Evolutionary conservation across 208 protist species (phyloP).

Genomic region (Leishmania tarentolae): DNA sequence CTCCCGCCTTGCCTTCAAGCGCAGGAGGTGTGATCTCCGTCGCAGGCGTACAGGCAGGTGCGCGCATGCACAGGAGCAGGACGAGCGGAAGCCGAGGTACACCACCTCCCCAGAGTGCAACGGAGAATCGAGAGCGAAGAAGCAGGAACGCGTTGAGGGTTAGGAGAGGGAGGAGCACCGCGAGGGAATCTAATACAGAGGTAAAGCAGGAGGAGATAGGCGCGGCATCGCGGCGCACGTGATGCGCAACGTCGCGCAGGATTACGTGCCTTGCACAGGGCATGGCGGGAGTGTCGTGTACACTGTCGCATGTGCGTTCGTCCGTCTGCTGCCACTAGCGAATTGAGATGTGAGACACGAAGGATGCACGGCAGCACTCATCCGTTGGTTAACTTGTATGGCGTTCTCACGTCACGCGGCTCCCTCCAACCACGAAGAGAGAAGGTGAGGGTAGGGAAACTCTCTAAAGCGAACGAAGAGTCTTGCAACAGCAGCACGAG

Average conservation of each 20-base stretch:
- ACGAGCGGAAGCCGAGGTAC: too few relatives aligned
- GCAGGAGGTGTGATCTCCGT: too few relatives aligned
- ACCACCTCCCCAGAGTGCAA: too few relatives aligned
- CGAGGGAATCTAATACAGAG: background rate
- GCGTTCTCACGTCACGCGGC: too few relatives aligned
- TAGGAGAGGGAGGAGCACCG: background rate
- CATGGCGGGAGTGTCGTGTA: background rate
- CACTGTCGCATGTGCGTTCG: background rate
- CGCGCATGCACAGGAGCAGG: too few relatives aligned
- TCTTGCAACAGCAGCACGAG: background rate
- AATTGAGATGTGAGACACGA: background rate
- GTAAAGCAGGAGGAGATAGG: background rate
- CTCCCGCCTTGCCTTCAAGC: too few relatives aligned
- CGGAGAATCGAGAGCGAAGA: too few relatives aligned
- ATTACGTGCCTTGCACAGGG: background rate
- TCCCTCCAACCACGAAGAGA: background rate
- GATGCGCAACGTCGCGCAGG: background rate
- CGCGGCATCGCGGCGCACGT: background rate
- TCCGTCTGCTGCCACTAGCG: background rate
- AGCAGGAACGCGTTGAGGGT: too few relatives aligned
- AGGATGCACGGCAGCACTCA: background rate
- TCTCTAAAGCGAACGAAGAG: background rate
- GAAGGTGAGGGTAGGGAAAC: background rate
- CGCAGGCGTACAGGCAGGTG: too few relatives aligned
- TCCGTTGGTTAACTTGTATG: background rate